phyloP scores from a whole-genome alignment of 2,329 filamentous ascomycete genomes.

The Aureobasidium subglaciale region DNA sequence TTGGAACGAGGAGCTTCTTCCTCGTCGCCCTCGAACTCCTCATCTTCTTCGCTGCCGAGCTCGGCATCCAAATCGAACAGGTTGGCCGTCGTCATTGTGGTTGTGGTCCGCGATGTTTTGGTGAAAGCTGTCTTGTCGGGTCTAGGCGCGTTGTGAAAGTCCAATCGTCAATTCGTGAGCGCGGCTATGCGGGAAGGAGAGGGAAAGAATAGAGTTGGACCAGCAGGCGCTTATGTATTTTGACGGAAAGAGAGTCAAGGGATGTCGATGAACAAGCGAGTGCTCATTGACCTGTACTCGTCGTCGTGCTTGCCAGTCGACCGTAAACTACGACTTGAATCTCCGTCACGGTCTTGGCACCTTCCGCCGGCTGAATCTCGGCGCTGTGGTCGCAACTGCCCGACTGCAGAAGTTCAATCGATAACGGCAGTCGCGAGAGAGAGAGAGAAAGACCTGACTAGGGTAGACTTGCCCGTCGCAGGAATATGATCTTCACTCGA shows the following conservation, averaged over 20 bases:
- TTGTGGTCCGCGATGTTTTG: neutral
- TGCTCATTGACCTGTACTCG: neutral
- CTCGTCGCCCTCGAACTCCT: constrained; percentile 69
- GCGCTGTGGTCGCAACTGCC: neutral
- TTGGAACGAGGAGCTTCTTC: constrained; percentile 35
- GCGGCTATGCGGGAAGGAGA: neutral
- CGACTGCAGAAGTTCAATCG: neutral
- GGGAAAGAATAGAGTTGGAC: neutral
- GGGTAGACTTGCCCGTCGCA: no score
- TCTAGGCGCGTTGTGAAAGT: neutral
- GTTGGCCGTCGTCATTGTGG: constrained; percentile 34
- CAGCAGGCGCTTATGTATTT: neutral
- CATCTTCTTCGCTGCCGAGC: constrained; percentile 73
- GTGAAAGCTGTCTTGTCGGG: constrained; percentile 2
- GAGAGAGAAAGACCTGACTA: no score
- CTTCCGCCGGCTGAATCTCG: neutral
- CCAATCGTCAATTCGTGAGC: neutral
- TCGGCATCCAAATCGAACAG: constrained; percentile 81
- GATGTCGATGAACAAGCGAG: neutral
- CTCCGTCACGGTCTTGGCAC: constrained; percentile 9
- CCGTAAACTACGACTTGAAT: constrained; percentile 4
- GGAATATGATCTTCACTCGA: no score
- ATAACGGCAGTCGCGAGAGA: neutral
- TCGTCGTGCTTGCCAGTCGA: neutral
- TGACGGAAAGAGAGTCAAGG: neutral